A percentile compares a stretch with the other conserved stretches of the same genome.
phyloP scores from a whole-genome alignment of 1,139 yeast genomes.

The Blastobotrys indianensis region DNA sequence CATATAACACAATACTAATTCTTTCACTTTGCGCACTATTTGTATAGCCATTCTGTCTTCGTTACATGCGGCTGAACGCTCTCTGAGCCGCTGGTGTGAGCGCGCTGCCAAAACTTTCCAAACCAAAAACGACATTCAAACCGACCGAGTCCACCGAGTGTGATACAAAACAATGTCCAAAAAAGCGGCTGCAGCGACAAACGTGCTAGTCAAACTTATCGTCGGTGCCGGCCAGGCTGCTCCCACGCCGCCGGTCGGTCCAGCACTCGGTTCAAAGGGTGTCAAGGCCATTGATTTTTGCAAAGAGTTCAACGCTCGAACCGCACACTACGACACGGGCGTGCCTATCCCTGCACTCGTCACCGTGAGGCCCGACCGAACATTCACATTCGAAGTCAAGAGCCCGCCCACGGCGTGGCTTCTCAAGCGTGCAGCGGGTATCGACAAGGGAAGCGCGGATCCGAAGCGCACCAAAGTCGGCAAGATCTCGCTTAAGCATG shows the following conservation, averaged over 20 bases:
- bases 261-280: constrained; percentile 97
- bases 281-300: constrained; percentile 98
- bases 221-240: constrained; percentile 99
- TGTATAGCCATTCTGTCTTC: too few relatives aligned
- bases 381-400: constrained; percentile 79
- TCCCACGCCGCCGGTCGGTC: constrained; percentile 99
- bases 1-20: too few relatives aligned
- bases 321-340: constrained; percentile 80
- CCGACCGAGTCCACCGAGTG: too few relatives aligned
- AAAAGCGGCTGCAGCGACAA: constrained; percentile 26
- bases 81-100: too few relatives aligned
- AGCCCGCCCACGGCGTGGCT: constrained; percentile 92
- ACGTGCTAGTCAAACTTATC: constrained; percentile 71
- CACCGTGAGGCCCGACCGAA: constrained; percentile 85
- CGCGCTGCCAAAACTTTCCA: too few relatives aligned
- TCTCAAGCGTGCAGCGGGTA: constrained; percentile 73
- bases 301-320: constrained; percentile 96
- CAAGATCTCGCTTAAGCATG: constrained; percentile 74
- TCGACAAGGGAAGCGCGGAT: constrained; percentile 68
- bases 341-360: constrained; percentile 84
- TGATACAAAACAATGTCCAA: constrained; percentile 16
- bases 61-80: too few relatives aligned
- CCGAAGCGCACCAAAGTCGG: constrained; percentile 49
- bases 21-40: too few relatives aligned
- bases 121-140: too few relatives aligned